A percentile compares a stretch with the other conserved stretches of the same genome.
Conservation (phyloP, 768 basidiomycete species). For the Solioccasus polychromus region DNA sequence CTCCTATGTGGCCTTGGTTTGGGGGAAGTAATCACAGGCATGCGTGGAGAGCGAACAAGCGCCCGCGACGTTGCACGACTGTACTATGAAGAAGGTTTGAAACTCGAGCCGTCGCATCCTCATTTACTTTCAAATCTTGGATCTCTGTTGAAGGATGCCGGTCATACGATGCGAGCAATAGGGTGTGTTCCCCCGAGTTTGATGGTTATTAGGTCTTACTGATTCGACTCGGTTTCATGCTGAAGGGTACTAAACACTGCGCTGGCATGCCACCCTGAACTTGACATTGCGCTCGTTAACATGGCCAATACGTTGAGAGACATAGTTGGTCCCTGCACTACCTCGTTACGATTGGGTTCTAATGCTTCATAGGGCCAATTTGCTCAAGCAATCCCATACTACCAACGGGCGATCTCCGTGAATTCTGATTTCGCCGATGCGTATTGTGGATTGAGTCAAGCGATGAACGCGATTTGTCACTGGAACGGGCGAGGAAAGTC, state of each 20-base stretch:
- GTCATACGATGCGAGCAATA: constrained; percentile 40
- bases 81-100: constrained; percentile 45
- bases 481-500: constrained; percentile 38
- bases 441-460: constrained; percentile 45
- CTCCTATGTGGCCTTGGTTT: constrained; percentile 37
- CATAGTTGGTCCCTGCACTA: constrained; percentile 27
- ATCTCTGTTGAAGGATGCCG: constrained; percentile 48
- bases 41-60: constrained; percentile 19
- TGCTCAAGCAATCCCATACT: constrained; percentile 45
- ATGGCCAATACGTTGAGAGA: constrained; percentile 52
- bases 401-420: constrained; percentile 39
- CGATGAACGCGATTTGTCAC: constrained; percentile 46
- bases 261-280: constrained; percentile 40
- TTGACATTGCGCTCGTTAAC: constrained; percentile 51
- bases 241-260: constrained; percentile 41
- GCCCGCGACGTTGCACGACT: constrained; percentile 38
- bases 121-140: constrained; percentile 51
- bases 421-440: constrained; percentile 48
- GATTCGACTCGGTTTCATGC: neutral
- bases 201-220: neutral
- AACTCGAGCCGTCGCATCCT: constrained; percentile 44
- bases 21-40: constrained; percentile 18
- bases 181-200: constrained; percentile 26
- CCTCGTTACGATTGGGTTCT: neutral
- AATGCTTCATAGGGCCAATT: constrained; percentile 33